phyloP scores from a whole-genome alignment of 2,329 filamentous ascomycete genomes.

The Pyricularia pennisetigena region DNA sequence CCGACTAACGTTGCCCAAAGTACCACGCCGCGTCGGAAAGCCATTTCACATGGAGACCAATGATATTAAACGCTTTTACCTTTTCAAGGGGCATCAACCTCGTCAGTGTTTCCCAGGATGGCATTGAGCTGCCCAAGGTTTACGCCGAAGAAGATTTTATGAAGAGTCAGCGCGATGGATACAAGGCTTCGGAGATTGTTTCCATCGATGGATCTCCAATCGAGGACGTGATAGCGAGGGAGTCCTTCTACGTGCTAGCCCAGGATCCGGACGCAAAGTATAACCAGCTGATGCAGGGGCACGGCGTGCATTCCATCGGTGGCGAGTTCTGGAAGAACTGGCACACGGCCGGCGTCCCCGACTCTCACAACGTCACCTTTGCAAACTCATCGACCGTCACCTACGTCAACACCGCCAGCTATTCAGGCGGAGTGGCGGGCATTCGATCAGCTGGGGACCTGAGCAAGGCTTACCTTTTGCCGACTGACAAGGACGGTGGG shows the following conservation, averaged over 20 bases:
- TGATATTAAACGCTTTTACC: conserved; percentile 18
- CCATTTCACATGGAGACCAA: conserved; percentile 19
- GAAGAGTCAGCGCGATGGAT: conserved; percentile 11
- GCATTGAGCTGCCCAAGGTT: conserved; percentile 26
- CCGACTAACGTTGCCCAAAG: conserved; percentile 18
- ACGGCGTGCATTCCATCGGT: neutral
- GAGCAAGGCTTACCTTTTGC: neutral
- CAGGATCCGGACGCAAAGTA: conserved; percentile 22
- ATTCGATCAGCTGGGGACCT: neutral
- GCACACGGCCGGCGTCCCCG: neutral
- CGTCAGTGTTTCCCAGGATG: conserved; percentile 25
- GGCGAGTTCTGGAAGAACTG: neutral
- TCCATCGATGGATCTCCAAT: conserved; percentile 20
- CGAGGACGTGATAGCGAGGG: conserved; percentile 26
- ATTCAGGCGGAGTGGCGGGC: neutral
- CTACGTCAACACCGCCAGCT: neutral
- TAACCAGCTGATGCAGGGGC: conserved; percentile 15
- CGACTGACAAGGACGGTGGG: neutral
- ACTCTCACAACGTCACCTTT: neutral
- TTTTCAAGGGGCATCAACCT: conserved; percentile 22
- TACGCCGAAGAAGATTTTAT: conserved; percentile 31
- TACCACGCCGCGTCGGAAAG: conserved; percentile 21
- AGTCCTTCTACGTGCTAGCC: conserved; percentile 26
- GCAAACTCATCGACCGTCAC: neutral
- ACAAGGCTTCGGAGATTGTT: conserved; percentile 13